Evolutionary conservation across 228 moss, liverwort and hornwort species (phyloP).

Genomic region (Sphagnum fallax): DNA sequence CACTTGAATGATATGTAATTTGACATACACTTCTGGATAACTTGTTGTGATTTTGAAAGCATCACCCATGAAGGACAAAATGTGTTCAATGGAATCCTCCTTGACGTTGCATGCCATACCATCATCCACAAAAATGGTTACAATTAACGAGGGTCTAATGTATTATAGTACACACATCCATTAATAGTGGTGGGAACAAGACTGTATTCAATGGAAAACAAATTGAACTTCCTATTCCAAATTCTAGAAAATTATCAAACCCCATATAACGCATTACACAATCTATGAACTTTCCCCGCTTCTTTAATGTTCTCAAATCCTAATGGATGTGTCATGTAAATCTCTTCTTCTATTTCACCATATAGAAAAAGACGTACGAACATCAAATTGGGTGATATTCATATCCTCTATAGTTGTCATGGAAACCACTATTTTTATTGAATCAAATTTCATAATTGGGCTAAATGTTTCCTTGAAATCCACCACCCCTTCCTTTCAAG

Average conservation of each 20-base stretch:
- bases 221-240: conserved; percentile 1
- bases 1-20: background rate
- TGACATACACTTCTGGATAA: background rate
- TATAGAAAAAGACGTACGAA: background rate
- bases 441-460: background rate
- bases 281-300: background rate
- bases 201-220: background rate
- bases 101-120: background rate
- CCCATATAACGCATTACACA: background rate
- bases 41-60: background rate
- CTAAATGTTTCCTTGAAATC: background rate
- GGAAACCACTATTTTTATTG: background rate
- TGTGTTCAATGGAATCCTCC: background rate
- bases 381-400: background rate
- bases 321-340: background rate
- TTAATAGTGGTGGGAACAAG: background rate
- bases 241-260: background rate
- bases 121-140: conserved; percentile 13
- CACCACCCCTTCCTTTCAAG: background rate
- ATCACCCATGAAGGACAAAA: background rate
- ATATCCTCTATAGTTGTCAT: background rate
- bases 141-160: background rate
- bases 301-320: background rate
- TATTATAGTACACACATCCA: background rate
- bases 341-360: background rate